A percentile compares a stretch with the other conserved stretches of the same genome.
Conservation (phyloP, 2,329 filamentous ascomycete genomes). For the Venturia pyrina region DNA sequence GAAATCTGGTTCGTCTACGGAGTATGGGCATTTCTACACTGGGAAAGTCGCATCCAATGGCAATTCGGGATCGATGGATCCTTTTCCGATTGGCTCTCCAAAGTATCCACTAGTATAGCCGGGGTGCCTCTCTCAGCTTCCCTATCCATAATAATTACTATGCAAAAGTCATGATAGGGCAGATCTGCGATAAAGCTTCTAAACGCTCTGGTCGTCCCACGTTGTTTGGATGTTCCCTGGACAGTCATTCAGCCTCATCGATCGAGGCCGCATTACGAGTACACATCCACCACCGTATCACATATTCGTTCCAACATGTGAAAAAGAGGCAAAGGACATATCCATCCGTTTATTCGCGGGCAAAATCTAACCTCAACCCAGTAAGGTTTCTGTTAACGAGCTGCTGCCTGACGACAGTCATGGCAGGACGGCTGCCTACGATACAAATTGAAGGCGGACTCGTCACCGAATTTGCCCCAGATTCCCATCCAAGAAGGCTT, state of each 20-base stretch:
- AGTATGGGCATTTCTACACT: conserved; percentile 2
- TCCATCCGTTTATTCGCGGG: neutral
- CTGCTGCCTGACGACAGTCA: neutral
- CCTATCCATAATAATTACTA: neutral
- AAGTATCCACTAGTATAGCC: neutral
- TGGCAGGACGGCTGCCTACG: neutral
- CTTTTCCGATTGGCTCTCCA: neutral
- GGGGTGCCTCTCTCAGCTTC: neutral
- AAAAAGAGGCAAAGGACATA: neutral
- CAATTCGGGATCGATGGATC: neutral
- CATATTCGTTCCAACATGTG: neutral
- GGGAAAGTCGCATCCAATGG: neutral
- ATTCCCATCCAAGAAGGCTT: neutral
- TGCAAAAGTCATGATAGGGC: neutral
- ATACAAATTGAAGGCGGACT: neutral
- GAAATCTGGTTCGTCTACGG: neutral
- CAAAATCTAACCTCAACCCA: neutral
- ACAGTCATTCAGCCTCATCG: neutral
- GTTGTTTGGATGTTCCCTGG: neutral
- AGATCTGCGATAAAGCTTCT: neutral
- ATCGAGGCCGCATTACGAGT: neutral
- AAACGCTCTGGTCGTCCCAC: neutral
- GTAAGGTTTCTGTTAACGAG: neutral
- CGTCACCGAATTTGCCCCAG: neutral
- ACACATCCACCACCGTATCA: neutral